Base-by-base conservation (phyloP, 2,329 filamentous ascomycete species). In the Calonectria multiphialidica region DNA sequence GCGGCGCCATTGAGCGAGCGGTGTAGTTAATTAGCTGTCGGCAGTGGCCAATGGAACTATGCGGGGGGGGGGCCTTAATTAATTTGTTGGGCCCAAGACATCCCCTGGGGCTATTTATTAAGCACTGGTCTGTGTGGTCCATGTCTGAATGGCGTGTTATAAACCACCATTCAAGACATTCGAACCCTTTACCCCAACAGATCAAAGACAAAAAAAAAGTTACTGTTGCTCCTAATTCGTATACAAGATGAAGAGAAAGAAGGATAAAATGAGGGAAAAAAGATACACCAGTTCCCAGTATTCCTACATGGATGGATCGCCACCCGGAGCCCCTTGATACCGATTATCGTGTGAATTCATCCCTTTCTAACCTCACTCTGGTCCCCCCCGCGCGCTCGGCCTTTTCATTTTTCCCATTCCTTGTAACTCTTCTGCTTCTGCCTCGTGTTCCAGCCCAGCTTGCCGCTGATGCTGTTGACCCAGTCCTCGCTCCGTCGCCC, bases 381-480 rank as follows among this genome's bases (percentile, higher is more conserved):
- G 37, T 16, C 3, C 21, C 53, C 28, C 8, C 49, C 16, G 2
- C 25, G 6, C 35, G 15, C 40, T n/a, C 28, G n/a, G 28, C 23
- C 30, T 47, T 47, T 44, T 79, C 69, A 82, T 62, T 77, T 82
- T 10, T 86, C 83, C 88, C 88, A 90, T 74, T 85, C 82, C 80
- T 85, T 87, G 72, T 84, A 90, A 2, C 84, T 86, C 81, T 95
- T 96, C 82, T 95, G 94, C 83, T 93, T 92, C 84, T 95, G 92
- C 74, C 94, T 84, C 75, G 92, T 94, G 79, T 96, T 96, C 94
- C 94, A 96, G 37, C 94, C 93, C 78, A 96, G 83, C 82, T 95
- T 96, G 49, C 92, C 89, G 74, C 91, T 93, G 70, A 96, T 95
- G 77, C 93, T 95, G 72, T 95, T 94, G 30, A 96, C 90, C 94